Percentiles rank a stretch among this genome's conserved stretches.
These are phyloP conservation scores for Cryptococcus sp. DNA, from an alignment of 1,284 basidiomycete genomes.

Conservation along the genomic window DNA sequence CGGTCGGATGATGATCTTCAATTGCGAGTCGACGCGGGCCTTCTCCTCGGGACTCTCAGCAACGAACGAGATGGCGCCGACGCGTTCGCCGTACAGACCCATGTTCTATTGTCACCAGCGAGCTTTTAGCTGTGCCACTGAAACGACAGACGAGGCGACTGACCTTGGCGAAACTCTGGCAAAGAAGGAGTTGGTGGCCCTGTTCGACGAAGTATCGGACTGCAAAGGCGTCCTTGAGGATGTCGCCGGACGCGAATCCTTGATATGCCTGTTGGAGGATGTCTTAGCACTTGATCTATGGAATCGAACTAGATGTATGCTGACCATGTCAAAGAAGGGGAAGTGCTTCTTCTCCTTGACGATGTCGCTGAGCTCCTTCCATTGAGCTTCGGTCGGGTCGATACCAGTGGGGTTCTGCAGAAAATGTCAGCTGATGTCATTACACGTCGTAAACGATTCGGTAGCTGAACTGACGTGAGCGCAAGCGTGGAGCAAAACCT, in stretches of 20 bases:
- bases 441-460: constrained; percentile 41
- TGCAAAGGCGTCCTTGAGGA: constrained; percentile 87
- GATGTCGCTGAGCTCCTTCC: constrained; percentile 86
- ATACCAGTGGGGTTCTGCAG: constrained; percentile 96
- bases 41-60: constrained; percentile 75
- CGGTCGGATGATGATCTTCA: constrained; percentile 95
- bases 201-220: constrained; percentile 90
- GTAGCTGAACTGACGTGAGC: constrained; percentile 52
- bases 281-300: too few relatives aligned
- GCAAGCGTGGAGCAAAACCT: constrained; percentile 59
- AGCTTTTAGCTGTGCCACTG: not conserved
- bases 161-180: constrained; percentile 93
- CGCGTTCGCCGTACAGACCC: constrained; percentile 96
- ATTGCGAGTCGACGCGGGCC: constrained; percentile 85
- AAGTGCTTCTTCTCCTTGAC: constrained; percentile 64
- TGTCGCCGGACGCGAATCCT: constrained; percentile 88
- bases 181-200: constrained; percentile 81
- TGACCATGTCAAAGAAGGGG: constrained; percentile 62
- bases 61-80: constrained; percentile 89
- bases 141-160: constrained; percentile 5
- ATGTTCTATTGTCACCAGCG: constrained; percentile 66
- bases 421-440: not conserved
- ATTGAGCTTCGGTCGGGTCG: constrained; percentile 92
- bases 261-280: constrained; percentile 81
- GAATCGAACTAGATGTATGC: constrained; percentile 24